These are phyloP conservation scores for Vicia villosa DNA, from an alignment of 306 rosid species.

Conservation along the genomic window DNA sequence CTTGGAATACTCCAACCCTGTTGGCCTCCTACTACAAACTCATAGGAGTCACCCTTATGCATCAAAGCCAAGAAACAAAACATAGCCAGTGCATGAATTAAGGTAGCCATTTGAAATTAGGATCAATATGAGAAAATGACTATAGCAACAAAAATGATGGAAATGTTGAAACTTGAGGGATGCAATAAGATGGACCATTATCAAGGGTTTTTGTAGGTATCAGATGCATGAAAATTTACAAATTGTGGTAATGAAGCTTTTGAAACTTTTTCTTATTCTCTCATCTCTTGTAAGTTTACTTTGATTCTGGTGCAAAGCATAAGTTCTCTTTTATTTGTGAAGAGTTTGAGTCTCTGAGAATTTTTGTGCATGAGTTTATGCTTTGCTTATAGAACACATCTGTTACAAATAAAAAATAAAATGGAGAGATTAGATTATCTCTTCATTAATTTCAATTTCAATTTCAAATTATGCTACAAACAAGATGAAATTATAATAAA, in stretches of 20 bases:
- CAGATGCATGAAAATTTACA: slow-evolving; percentile 45
- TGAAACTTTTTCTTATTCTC: slow-evolving; percentile 59
- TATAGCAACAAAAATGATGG: slow-evolving; percentile 31
- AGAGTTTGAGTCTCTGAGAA: slow-evolving; percentile 30
- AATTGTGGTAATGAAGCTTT: slow-evolving; percentile 66
- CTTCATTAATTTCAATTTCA: slow-evolving; percentile 1
- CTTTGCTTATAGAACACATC: slow-evolving; percentile 65
- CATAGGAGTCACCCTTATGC: slow-evolving; percentile 54
- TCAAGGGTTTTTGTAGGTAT: slow-evolving; percentile 69
- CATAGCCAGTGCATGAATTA: slow-evolving; percentile 43
- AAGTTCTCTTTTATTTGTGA: slow-evolving; percentile 42
- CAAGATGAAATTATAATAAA: no score
- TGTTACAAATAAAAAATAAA: background rate
- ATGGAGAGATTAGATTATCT: background rate
- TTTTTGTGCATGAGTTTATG: slow-evolving; percentile 53
- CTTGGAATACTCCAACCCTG: slow-evolving; percentile 74
- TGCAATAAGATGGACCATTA: slow-evolving; percentile 41
- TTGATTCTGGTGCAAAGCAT: slow-evolving; percentile 78
- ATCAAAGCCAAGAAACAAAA: slow-evolving; percentile 51
- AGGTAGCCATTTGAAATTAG: slow-evolving; percentile 49
- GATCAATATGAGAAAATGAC: background rate
- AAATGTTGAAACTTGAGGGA: slow-evolving; percentile 33
- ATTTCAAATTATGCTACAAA: no score
- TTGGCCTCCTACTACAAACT: slow-evolving; percentile 65
- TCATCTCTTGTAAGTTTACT: slow-evolving; percentile 51